Base-by-base conservation (phyloP, 305 asterid genomes). In the Fraxinus platypoda region DNA sequence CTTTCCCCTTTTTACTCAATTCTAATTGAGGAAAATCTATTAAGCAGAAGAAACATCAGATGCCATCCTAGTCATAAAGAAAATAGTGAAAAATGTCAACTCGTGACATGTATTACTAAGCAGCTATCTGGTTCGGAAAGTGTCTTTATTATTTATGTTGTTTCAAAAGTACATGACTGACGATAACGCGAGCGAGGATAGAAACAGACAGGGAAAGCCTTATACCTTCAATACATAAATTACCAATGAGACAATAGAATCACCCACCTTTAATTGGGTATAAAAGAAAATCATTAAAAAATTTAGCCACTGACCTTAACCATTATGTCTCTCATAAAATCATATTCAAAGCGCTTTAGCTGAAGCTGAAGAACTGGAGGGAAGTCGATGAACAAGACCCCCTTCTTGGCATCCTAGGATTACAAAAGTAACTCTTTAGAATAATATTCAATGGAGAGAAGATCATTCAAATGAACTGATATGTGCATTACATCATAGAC, bases 331-430 rank as follows among this genome's bases (percentile, higher is more conserved):
- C 98, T 91, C 97, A 93, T 91, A 85, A 92, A 95, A 88, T 95
- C 99, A 81, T 95, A 95, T 89, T 95, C 99, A 84, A 95, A 95
- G 75, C 99, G 93, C 93, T 95, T 95, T 82, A 95, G 91, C 87
- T 95, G 98, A 86, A 95, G 98, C 92, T 94, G 98, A 71, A 95
- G 96, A 81, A 95, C 97, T 72, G 99, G 99, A 87, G 99, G 99
- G 88, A 91, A 95, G 86, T 95, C 99, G 6, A 91, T 94, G 88
- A 95, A 95, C 84, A 94, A 91, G 76, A 94, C 99, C 74, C 99
- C 99, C 87, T 94, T 95, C 89, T 90, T 95, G 59, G 99, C 99
- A 94, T 95, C 99, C 99, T 95, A 88, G 78, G 81, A 87, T 78
- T 70, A 79, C 85, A 81, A 78, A 79, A 81, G 43, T 31, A 66